Evolutionary conservation across 1,139 yeast species (phyloP), one percentile per base, ranked within the genome.

Genomic region (Hansenula lynferdii): DNA sequence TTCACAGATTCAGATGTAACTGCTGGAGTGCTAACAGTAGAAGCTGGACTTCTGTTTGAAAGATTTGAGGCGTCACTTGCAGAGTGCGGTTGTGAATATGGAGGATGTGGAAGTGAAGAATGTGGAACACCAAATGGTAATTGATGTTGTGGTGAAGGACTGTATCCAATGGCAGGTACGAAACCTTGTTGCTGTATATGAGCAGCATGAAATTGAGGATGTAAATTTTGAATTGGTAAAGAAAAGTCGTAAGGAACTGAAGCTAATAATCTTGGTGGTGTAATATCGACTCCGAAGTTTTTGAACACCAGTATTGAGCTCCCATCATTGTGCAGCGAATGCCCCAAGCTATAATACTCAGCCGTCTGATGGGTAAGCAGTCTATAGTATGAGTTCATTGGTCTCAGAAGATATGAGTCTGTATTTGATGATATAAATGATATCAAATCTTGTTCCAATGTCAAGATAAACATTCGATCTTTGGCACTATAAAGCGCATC

Each of bases 311-410:
- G 49, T 48, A 76, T 72, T 11, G 77, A 64, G 27, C 61, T 61
- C 8, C 75, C 76, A 42, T 68, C 75, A 33, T 65, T 65, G 22
- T 70, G 64, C 23, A 74, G 49, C 7, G 67, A 65, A 48, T 77
- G 84, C 15, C 75, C 77, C 40, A 83, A 57, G 21, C 68, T 64
- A 53, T 82, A 81, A 56, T 80, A 80, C 29, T 79, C 83, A 14
- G 89, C 85, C 24, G 81, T 61, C 45, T 82, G 84, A 56, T 83
- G 89, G 1, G 82, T 70, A 39, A 83, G 59, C 28, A 83, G 61
- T 47, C 90, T 61, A 49, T 77, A 80, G 56, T 79, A 83, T 2
- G 86, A 78, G 56, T 83, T 83, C 68, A 77, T 67, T 70, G 80
- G 54, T 26, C 70, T 61, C 51, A 76, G 51, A 37, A 71, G 67